Evolutionary conservation across 345 rosid genomes (phyloP).

Genomic region (Ceriops decandra): DNA sequence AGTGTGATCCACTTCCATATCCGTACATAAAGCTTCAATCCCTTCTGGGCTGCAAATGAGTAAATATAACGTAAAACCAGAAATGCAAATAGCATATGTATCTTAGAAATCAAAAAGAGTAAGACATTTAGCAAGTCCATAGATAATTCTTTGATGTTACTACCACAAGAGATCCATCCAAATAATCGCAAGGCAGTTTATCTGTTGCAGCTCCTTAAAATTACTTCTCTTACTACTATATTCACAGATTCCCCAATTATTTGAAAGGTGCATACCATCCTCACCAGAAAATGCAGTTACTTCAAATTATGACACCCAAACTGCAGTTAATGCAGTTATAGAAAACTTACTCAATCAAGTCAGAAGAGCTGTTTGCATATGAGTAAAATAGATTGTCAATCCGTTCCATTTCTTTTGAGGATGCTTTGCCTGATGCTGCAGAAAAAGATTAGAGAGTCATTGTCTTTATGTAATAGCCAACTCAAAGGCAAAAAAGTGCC

Average conservation of each 20-base stretch:
- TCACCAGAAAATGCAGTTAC: background rate
- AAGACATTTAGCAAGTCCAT: background rate
- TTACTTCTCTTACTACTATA: no score
- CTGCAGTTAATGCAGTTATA: background rate
- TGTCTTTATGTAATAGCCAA: background rate
- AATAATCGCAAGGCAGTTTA: background rate
- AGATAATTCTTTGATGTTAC: background rate
- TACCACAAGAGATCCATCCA: background rate
- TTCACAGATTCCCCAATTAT: background rate
- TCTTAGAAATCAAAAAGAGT: background rate
- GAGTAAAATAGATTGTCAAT: constrained; percentile 67
- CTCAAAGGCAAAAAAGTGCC: background rate
- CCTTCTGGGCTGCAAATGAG: constrained; percentile 82
- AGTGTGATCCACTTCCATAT: constrained; percentile 81
- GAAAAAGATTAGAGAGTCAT: constrained; percentile 8
- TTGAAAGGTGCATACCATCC: background rate
- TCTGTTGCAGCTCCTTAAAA: background rate
- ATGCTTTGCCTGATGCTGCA: constrained; percentile 80
- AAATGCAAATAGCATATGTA: background rate
- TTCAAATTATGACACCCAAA: background rate
- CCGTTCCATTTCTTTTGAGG: constrained; percentile 90
- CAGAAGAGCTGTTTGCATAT: constrained; percentile 68
- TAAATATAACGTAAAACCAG: constrained; percentile 13
- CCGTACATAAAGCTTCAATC: constrained; percentile 79
- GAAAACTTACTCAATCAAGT: constrained; percentile 77